phyloP scores from a whole-genome alignment of 2,329 filamentous ascomycete genomes.

The Calonectria hawksworthii region DNA sequence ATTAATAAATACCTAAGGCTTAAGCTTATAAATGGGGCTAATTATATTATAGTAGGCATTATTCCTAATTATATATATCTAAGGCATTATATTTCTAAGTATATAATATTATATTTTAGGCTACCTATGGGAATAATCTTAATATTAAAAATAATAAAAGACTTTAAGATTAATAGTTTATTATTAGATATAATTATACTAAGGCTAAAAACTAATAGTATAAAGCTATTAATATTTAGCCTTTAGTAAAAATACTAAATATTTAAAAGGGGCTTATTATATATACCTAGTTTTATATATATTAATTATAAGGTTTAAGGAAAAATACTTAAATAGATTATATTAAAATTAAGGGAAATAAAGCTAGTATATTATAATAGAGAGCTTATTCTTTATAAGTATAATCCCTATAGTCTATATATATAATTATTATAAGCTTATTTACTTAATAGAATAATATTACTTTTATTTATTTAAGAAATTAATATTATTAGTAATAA shows the following conservation, averaged over 20 bases:
- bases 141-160: not conserved
- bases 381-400: not conserved
- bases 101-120: not conserved
- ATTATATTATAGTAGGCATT: not conserved
- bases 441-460: not conserved
- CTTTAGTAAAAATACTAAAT: slow-evolving; percentile 8
- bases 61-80: not conserved
- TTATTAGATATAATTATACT: not conserved
- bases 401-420: slow-evolving; percentile 1
- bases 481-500: too few relatives aligned
- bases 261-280: not conserved
- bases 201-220: not conserved
- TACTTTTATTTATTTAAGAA: not conserved
- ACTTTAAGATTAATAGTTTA: not conserved
- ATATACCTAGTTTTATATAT: not conserved
- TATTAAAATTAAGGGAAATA: not conserved
- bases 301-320: slow-evolving; percentile 21
- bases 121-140: not conserved
- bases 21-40: not conserved
- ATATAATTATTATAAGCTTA: not conserved
- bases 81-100: not conserved
- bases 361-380: not conserved
- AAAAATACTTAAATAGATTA: not conserved
- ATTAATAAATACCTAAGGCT: not conserved
- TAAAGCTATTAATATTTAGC: too few relatives aligned